A percentile compares a stretch with the other conserved stretches of the same genome.
phyloP scores from a whole-genome alignment of 371 early-diverging fungal genomes.

The Mucor saturninus region DNA sequence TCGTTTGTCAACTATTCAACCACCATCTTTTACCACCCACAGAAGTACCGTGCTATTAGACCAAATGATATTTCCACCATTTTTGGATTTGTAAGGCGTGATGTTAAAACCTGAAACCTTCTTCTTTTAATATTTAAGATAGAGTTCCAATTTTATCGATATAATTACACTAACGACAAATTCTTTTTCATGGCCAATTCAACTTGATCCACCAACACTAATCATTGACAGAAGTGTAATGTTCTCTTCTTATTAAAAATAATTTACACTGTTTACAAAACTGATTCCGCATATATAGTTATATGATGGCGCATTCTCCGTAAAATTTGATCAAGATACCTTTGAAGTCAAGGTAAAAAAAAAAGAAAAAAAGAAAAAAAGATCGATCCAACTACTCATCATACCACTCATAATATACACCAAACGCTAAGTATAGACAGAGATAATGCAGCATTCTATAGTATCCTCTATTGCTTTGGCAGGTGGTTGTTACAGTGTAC shows the following conservation, averaged over 20 bases:
- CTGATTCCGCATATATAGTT: slow-evolving; percentile 12
- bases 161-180: slow-evolving; percentile 32
- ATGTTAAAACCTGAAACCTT: too few relatives aligned
- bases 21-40: slow-evolving; percentile 31
- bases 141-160: slow-evolving; percentile 39
- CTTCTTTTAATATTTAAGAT: not conserved
- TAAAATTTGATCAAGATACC: slow-evolving; percentile 38
- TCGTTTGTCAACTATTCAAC: slow-evolving; percentile 32
- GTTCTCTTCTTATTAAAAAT: too few relatives aligned
- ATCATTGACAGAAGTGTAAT: slow-evolving; percentile 15
- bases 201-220: not conserved
- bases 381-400: not conserved
- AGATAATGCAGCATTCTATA: slow-evolving; percentile 44
- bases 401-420: too few relatives aligned
- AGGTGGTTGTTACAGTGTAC: slow-evolving; percentile 48
- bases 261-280: too few relatives aligned
- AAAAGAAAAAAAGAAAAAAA: not conserved
- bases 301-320: slow-evolving; percentile 38
- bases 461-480: slow-evolving; percentile 41
- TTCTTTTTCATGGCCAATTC: slow-evolving; percentile 39
- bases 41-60: slow-evolving; percentile 37
- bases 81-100: slow-evolving; percentile 37
- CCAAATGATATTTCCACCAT: slow-evolving; percentile 30
- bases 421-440: slow-evolving; percentile 28
- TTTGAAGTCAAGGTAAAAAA: slow-evolving; percentile 39